Evolutionary conservation across 208 protist genomes (phyloP).

Genomic region (Leishmania tropica): DNA sequence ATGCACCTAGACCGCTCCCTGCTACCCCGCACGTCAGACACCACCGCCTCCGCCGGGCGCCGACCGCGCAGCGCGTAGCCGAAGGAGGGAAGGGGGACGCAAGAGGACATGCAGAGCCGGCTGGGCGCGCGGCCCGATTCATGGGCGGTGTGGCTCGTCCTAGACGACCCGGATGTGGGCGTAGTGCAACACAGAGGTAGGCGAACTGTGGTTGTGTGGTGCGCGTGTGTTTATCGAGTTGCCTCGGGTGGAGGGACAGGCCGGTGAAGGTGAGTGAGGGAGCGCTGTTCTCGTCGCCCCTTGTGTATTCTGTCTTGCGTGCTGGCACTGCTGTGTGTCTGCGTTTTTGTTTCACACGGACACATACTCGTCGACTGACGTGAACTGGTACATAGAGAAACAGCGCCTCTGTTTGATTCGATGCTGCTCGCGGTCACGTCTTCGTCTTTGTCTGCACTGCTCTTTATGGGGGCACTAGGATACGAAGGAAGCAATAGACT

Average conservation of each 20-base stretch:
- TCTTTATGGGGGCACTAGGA: not conserved
- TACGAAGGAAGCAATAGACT: too few species aligned
- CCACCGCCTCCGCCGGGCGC: not conserved
- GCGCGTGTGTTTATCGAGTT: not conserved
- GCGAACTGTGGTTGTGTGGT: not conserved
- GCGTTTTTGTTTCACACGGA: too few species aligned
- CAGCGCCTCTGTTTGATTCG: too few species aligned
- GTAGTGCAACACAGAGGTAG: not conserved
- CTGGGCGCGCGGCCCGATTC: not conserved
- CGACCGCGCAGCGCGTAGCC: not conserved
- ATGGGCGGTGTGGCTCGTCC: not conserved
- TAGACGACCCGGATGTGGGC: not conserved
- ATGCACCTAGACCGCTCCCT: not conserved
- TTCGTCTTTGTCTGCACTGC: not conserved
- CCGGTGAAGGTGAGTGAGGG: too few species aligned
- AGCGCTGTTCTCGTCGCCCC: fast-evolving
- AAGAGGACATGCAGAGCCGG: not conserved
- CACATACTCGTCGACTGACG: too few species aligned
- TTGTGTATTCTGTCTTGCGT: too few species aligned
- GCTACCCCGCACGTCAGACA: not conserved
- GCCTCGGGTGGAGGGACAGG: too few species aligned
- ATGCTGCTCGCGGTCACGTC: too few species aligned
- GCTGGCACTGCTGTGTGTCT: too few species aligned
- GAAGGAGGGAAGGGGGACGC: too few species aligned
- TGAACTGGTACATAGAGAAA: too few species aligned